Base-by-base conservation (phyloP, 768 basidiomycete species). In the Cystobasidium tubakii region DNA sequence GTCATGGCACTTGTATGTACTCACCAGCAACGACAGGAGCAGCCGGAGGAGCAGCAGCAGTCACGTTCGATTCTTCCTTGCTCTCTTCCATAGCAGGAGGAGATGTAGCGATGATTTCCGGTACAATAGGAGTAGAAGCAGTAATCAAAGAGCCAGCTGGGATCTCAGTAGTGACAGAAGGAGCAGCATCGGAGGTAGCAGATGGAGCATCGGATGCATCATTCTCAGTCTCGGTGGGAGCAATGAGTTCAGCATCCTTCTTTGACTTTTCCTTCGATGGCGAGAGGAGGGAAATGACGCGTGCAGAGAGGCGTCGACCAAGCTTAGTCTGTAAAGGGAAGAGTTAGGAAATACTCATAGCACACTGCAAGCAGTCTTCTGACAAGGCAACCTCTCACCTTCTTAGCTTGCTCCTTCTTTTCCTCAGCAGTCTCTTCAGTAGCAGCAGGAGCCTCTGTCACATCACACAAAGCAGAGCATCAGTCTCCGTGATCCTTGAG, bases 91-190 rank as follows among this genome's bases (percentile, higher is more conserved):
- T 44, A 33, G 50, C 17, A 31, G 50, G 13, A 33, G 27, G 25
- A 50, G 66, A 10, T 3, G 42, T 29, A 3, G 42, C 9, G 29
- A 23, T 17, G 13, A 17, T 60, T 31, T 36, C 69, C 23, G 39
- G 25, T 31, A 39, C 66, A 34, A 39, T 42, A 31, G 69, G 43
- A 36, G 69, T 36, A 54, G 69, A 36, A 34, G 33, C 33, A 44
- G 50, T 33, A 34, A 36, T 67, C 23, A 71, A 36, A 31, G 34
- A 34, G 19, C 69, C 69, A 60, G 69, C 69, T 4, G 69, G 69
- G 31, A 71, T 71, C 34, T 71, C 69, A 62, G 69, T 71, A 27
- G 33, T 71, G 33, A 71, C 69, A n/a, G 69, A 23, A 13, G 69
- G 69, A 10, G 69, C 69, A 19, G 69, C 33, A 42, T 71, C 69